Conservation (phyloP, 371 early-diverging fungal species). For the Mortierella sp. region DNA sequence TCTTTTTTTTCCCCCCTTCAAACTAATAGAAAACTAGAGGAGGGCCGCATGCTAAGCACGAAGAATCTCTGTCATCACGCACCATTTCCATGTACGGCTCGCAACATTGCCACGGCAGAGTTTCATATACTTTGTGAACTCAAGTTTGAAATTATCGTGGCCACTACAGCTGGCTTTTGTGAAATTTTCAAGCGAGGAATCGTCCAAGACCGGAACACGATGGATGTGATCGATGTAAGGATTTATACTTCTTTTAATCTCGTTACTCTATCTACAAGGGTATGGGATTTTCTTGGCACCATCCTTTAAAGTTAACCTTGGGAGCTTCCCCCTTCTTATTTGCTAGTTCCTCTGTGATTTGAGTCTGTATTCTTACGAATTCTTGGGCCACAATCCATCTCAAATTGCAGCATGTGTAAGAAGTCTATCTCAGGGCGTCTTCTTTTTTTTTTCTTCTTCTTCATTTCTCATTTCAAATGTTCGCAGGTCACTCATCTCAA, state of each 20-base stretch:
- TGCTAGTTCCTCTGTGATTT: conserved; percentile 41
- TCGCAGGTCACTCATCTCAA: no score
- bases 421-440: no score
- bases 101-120: conserved; percentile 31
- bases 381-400: conserved; percentile 26
- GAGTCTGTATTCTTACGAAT: conserved; percentile 31
- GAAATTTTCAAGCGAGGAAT: conserved; percentile 40
- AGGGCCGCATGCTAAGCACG: conserved; percentile 14
- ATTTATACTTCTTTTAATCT: no score
- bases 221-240: conserved; percentile 33
- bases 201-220: conserved; percentile 1
- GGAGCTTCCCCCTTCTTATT: no score
- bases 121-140: conserved; percentile 25
- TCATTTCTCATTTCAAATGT: no score
- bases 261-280: no score
- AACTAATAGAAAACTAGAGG: conserved; percentile 43
- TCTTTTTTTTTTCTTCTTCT: no score
- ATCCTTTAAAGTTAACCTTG: no score
- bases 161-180: conserved; percentile 34
- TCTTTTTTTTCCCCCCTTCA: background rate
- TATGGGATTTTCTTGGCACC: no score
- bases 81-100: conserved; percentile 14
- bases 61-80: conserved; percentile 14
- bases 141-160: conserved; percentile 43
- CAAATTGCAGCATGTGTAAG: conserved; percentile 45